phyloP scores from a whole-genome alignment of 371 early-diverging fungal species.

The Blyttiomyces sp. region DNA sequence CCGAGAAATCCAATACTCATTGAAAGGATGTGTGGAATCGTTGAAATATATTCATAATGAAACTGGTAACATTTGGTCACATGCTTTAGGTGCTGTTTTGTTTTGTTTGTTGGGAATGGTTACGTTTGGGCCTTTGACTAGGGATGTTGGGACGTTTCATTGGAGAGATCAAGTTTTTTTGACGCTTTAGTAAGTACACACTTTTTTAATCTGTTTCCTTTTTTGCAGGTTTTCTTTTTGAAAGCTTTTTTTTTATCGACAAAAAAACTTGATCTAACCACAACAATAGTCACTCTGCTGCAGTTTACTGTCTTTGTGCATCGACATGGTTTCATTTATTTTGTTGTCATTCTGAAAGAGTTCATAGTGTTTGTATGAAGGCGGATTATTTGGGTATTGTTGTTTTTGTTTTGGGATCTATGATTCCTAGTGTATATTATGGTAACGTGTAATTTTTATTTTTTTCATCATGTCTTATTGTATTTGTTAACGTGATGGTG shows the following conservation, averaged over 20 bases:
- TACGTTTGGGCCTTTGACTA: neutral
- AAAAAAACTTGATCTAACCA: neutral
- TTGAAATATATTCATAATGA: conserved; percentile 87
- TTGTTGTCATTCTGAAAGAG: conserved; percentile 76
- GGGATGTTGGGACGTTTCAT: neutral
- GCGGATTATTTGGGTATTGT: conserved; percentile 95
- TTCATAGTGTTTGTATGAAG: conserved; percentile 39
- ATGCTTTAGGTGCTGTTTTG: conserved; percentile 65
- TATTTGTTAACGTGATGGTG: neutral
- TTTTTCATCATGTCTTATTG: neutral
- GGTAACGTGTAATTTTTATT: conserved; percentile 25
- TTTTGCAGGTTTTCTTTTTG: conserved; percentile 22
- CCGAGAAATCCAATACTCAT: conserved; percentile 71
- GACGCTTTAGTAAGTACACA: neutral
- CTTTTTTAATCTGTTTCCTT: neutral
- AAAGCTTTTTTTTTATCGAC: conserved; percentile 31
- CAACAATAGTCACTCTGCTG: conserved; percentile 46
- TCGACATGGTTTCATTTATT: conserved; percentile 83
- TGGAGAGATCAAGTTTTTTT: too few species aligned
- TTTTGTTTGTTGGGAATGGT: conserved; percentile 42
- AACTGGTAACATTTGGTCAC: conserved; percentile 84
- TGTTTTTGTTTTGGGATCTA: conserved; percentile 32
- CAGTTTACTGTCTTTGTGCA: conserved; percentile 72
- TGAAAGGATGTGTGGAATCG: conserved; percentile 67
- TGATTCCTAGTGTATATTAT: conserved; percentile 38